Conservation (phyloP, 2,329 filamentous ascomycete species). For the Monosporascus cannonballus region DNA sequence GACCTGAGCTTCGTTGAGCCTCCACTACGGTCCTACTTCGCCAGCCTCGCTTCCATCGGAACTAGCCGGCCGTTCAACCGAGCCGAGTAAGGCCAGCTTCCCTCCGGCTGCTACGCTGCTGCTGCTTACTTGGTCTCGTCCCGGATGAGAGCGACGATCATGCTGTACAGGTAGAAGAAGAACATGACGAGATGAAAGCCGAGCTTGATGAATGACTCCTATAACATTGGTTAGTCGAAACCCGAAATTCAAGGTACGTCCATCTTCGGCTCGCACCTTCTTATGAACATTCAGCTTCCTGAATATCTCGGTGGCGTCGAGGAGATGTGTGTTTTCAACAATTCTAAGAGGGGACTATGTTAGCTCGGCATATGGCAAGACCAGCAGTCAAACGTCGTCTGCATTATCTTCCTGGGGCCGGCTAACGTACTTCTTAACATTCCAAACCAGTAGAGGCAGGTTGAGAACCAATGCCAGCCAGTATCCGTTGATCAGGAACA, state of each 20-base stretch:
- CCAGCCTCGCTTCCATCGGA: neutral
- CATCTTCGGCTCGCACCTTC: conserved; percentile 56
- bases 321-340: conserved; percentile 89
- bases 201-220: conserved; percentile 99
- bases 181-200: conserved; percentile 99
- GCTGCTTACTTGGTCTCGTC: conserved; percentile 75
- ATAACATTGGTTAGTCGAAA: conserved; percentile 8
- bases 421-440: conserved; percentile 85
- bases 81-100: conserved; percentile 1
- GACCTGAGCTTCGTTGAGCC: neutral
- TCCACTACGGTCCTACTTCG: neutral
- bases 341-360: conserved; percentile 54
- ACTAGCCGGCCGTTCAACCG: neutral
- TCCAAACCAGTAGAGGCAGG: conserved; percentile 85
- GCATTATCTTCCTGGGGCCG: neutral
- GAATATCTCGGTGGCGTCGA: conserved; percentile 99
- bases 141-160: conserved; percentile 93
- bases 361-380: conserved; percentile 3
- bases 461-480: conserved; percentile 93
- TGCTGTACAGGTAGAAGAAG: conserved; percentile 99
- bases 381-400: neutral
- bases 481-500: conserved; percentile 98
- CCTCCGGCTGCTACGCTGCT: conserved; percentile 4
- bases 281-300: conserved; percentile 98
- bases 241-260: too few species aligned